phyloP scores from a whole-genome alignment of 2,329 filamentous ascomycete species.

The Didymella segeticola region DNA sequence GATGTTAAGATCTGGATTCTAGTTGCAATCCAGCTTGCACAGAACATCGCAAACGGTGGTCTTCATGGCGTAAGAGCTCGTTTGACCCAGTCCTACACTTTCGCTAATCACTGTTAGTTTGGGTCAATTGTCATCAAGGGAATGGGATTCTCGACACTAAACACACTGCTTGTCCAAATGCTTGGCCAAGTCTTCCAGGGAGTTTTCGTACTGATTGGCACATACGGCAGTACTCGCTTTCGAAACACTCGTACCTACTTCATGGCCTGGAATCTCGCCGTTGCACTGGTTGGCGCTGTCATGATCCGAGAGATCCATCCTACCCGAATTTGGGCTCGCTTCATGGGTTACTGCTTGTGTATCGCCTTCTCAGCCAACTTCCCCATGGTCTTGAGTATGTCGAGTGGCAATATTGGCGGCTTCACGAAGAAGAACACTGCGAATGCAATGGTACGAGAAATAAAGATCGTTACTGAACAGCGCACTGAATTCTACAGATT shows the following conservation, averaged over 20 bases:
- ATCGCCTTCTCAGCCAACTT: constrained; percentile 51
- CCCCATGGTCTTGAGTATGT: constrained; percentile 38
- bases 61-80: constrained; percentile 27
- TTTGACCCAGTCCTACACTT: background rate
- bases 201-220: constrained; percentile 20
- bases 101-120: constrained; percentile 21
- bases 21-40: constrained; percentile 32
- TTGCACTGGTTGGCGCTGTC: constrained; percentile 32
- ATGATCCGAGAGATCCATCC: constrained; percentile 31
- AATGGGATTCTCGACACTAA: constrained; percentile 46
- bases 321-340: constrained; percentile 16
- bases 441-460: constrained; percentile 47
- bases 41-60: constrained; percentile 42
- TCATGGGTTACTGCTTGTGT: constrained; percentile 41
- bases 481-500: constrained; percentile 1
- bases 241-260: constrained; percentile 22
- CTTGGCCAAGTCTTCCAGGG: constrained; percentile 26
- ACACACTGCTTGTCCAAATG: constrained; percentile 31
- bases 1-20: constrained; percentile 50
- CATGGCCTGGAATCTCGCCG: constrained; percentile 20
- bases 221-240: constrained; percentile 21
- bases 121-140: constrained; percentile 33
- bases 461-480: too few relatives aligned
- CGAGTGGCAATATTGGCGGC: constrained; percentile 46
- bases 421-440: constrained; percentile 60